Percentiles rank a stretch among this genome's conserved stretches.
phyloP scores from a whole-genome alignment of 23 red algal species.

The Chondrus crispus region DNA sequence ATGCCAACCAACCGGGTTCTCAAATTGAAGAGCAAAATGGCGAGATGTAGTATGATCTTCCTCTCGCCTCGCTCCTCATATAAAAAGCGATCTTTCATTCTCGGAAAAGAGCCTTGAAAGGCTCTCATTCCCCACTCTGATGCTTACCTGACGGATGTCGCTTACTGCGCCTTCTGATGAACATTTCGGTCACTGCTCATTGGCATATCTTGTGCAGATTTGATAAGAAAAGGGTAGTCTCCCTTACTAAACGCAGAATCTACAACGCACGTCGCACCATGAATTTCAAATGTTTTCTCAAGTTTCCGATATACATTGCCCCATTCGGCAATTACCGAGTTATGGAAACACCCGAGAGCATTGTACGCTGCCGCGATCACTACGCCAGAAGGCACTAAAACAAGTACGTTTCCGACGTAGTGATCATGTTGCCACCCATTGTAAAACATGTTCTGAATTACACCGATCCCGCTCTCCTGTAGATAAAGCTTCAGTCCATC shows the following conservation, averaged over 20 bases:
- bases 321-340: slow-evolving; percentile 3
- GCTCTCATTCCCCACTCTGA: not conserved
- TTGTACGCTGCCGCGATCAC: not conserved
- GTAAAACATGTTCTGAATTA: slow-evolving; percentile 23
- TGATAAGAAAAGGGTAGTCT: not conserved
- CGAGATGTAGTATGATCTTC: no score
- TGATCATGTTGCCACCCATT: slow-evolving; percentile 22
- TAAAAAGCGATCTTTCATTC: not conserved
- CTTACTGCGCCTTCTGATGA: not conserved
- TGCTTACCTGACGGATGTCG: not conserved
- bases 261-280: not conserved
- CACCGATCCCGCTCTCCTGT: not conserved
- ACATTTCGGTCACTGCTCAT: not conserved
- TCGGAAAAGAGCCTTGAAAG: not conserved
- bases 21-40: no score
- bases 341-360: not conserved
- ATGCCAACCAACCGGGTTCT: no score
- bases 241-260: slow-evolving; percentile 5
- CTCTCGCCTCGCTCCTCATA: not conserved
- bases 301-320: not conserved
- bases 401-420: not conserved
- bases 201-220: not conserved
- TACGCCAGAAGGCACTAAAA: not conserved
- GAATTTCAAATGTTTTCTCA: not conserved
- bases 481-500: slow-evolving; percentile 1